Evolutionary conservation across 2,329 filamentous ascomycete genomes (phyloP), one percentile per base, ranked within the genome.

Genomic region (Botryotinia calthae): DNA sequence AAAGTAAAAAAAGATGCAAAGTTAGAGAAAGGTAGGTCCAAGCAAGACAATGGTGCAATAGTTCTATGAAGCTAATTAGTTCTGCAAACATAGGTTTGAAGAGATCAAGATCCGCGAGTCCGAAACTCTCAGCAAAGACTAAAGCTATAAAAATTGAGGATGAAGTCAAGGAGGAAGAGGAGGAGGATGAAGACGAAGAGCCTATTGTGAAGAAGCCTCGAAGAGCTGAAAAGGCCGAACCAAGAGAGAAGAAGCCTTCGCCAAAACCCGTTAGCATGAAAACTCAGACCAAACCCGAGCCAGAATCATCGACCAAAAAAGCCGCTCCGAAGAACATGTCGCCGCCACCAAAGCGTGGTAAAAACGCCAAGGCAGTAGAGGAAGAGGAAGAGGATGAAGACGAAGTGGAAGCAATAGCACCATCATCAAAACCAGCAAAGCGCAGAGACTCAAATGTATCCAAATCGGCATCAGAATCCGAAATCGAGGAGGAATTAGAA

Each of bases 391-490:
- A 76, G 34, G 76, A 78, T 34, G 76, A 80, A 54, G 75, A 79
- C 2, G 85, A 85, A 25, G 85, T 86, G 44, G 84, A 87, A 48
- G 81, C 56, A 28, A 40, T 46, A 14, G 59, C 56, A 80, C 22
- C 72, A 9, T 67, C 73, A 78, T 10, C 78, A 78, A 73, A 79
- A 76, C 28, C 78, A 77, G 22, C 56, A 42, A 69, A 75, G 48
- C 69, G 77, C 58, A 75, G 75, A 77, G 72, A 70, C n/a, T 81
- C 79, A 3, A 74, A 72, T 65, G 81, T 82, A 28, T 83, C 84
- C 9, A 84, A 84, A 48, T 82, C 84, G 8, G 80, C 82, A 40
- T 87, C 85, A 0, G 87, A 88, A 46, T 84, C 84, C 10, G 83
- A 83, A n/a, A 82, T 83, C 34, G 82, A 83, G 16, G 78, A 82